phyloP scores from a whole-genome alignment of 352 stramenopile species.

The Globisporangium cederbergense region DNA sequence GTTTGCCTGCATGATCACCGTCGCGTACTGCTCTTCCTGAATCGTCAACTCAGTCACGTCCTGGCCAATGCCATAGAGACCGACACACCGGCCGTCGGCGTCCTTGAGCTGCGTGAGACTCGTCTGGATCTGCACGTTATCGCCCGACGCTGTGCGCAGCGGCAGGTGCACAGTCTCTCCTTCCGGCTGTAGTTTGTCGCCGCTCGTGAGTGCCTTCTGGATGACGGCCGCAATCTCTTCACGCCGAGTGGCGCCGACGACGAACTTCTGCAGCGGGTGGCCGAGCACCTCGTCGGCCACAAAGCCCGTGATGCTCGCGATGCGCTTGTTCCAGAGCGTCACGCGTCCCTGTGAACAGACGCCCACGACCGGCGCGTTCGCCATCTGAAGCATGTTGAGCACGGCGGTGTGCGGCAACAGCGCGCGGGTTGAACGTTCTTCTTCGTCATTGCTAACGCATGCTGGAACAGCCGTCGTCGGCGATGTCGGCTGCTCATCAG shows the following conservation, averaged over 20 bases:
- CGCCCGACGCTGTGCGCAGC: constrained; percentile 39
- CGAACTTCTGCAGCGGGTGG: constrained; percentile 37
- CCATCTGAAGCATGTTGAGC: constrained; percentile 49
- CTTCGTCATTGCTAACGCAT: neutral
- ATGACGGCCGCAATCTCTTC: constrained; percentile 30
- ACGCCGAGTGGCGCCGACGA: constrained; percentile 26
- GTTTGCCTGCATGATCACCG: constrained; percentile 77
- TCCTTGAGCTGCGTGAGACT: constrained; percentile 51
- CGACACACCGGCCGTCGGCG: constrained; percentile 34
- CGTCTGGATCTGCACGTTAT: constrained; percentile 44
- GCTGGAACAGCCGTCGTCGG: neutral
- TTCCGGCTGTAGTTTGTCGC: neutral
- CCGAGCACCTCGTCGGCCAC: constrained; percentile 34
- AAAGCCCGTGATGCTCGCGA: constrained; percentile 60
- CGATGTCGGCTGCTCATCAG: neutral
- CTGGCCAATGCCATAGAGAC: constrained; percentile 58
- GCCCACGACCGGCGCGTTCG: constrained; percentile 63
- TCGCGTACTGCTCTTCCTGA: constrained; percentile 57
- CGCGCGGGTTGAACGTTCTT: neutral
- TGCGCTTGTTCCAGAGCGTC: constrained; percentile 62
- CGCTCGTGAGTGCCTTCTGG: constrained; percentile 15
- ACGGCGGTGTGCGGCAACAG: constrained; percentile 16
- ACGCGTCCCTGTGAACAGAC: constrained; percentile 47
- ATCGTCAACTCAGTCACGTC: constrained; percentile 54
- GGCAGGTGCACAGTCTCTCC: constrained; percentile 38